Percentiles rank a stretch among this genome's conserved stretches.
Conservation (phyloP, 2,329 filamentous ascomycete genomes). For the Fusarium devonianum region DNA sequence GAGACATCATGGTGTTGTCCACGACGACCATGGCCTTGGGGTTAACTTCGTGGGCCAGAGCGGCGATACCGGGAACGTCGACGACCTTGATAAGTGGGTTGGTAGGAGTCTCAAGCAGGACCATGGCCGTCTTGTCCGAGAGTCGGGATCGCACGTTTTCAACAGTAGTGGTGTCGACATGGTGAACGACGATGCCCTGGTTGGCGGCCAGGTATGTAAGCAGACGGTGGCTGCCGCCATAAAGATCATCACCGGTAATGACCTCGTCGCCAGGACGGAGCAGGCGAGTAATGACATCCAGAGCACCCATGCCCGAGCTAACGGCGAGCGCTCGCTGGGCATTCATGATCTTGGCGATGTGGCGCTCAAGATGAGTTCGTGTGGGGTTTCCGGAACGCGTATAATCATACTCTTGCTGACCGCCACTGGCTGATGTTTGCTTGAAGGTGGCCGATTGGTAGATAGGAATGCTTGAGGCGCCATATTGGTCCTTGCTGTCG, state of each 20-base stretch:
- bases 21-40: constrained; percentile 84
- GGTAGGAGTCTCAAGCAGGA: constrained; percentile 93
- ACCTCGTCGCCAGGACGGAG: constrained; percentile 95
- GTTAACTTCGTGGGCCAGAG: constrained; percentile 78
- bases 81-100: constrained; percentile 99
- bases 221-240: constrained; percentile 92
- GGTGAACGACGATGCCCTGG: constrained; percentile 90
- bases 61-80: constrained; percentile 83
- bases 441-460: constrained; percentile 99
- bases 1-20: constrained; percentile 99
- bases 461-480: constrained; percentile 93
- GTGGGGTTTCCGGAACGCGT: constrained; percentile 97
- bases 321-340: constrained; percentile 90
- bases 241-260: constrained; percentile 94
- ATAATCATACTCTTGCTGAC: constrained; percentile 93
- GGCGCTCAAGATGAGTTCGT: constrained; percentile 91
- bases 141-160: constrained; percentile 74
- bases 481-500: constrained; percentile 95
- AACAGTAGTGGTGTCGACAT: constrained; percentile 89
- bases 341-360: constrained; percentile 99
- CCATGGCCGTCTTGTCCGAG: constrained; percentile 87
- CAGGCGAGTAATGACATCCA: constrained; percentile 94
- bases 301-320: constrained; percentile 94
- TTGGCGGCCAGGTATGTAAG: constrained; percentile 91
- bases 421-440: constrained; percentile 80